Base-by-base conservation (phyloP, 1,284 basidiomycete genomes). In the Mycosarcoma mackinlayi region DNA sequence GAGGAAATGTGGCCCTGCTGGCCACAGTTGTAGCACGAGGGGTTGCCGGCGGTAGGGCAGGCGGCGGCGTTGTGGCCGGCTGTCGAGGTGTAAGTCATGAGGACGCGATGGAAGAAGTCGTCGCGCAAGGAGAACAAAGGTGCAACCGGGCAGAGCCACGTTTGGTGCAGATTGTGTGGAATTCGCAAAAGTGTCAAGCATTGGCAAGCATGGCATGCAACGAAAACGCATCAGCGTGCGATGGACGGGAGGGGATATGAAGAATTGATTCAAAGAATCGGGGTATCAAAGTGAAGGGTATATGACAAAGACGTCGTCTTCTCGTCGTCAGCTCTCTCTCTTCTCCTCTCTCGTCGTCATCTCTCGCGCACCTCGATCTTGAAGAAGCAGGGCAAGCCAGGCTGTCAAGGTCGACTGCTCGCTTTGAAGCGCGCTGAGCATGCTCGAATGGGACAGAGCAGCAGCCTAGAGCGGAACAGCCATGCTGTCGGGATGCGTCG, bases 61-160 rank as follows among this genome's bases (percentile, higher is more conserved):
- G 68, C 72, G 24, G 78, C 73, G 61, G 76, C 77, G 52, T 74
- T 70, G 63, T 80, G 78, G 64, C 78, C 78, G 55, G 73, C 78
- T 79, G 70, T 58, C 30, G 37, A 6, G 49, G 16, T 44, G 39
- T 40, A 47, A 28, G 27, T 27, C 37, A 40, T 28, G 30, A 28
- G 19, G 16, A 27, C 31, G 47, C 37, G 18, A 52, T 31, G 28
- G 34, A 23, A 24, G 45, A 10, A 31, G 24, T 18, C 41, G 31
- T 19, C 25, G 46, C 14, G 9, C 30, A 45, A 16, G 25, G 27
- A 25, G 18, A 37, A 35, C 10, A 16, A 13, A 11, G 14, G 4
- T 10, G 24, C 23, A 23, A 31, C 38, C 42, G 16, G 16, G 27
- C 3, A 6, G 7, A 23, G 4, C 18, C 19, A 19, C n/a, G n/a